Percentiles rank a stretch among this genome's conserved stretches.
Evolutionary conservation across 768 basidiomycete species (phyloP).

Genomic region (Mycena crocata): DNA sequence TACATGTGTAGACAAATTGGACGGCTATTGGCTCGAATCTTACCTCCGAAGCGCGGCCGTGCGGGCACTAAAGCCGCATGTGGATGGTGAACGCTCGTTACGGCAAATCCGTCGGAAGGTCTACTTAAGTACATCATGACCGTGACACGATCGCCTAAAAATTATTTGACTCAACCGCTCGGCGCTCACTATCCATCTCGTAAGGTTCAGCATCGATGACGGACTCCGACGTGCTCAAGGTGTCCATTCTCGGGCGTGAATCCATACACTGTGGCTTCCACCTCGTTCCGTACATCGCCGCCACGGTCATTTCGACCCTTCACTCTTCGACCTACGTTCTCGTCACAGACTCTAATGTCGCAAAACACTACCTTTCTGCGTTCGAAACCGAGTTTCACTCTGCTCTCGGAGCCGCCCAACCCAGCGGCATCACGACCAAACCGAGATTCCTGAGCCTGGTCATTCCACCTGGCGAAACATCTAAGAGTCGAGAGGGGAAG

Average conservation of each 20-base stretch:
- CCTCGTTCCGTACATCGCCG: slow-evolving; percentile 86
- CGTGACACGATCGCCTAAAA: neutral
- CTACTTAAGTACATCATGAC: slow-evolving; percentile 7
- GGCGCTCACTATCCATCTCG: neutral
- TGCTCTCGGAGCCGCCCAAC: slow-evolving; percentile 44
- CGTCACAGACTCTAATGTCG: slow-evolving; percentile 93
- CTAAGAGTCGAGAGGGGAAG: slow-evolving; percentile 92
- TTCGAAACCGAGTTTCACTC: slow-evolving; percentile 76
- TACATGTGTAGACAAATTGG: slow-evolving; percentile 25
- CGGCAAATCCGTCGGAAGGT: neutral
- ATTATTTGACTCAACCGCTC: slow-evolving; percentile 15
- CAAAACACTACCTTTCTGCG: slow-evolving; percentile 76
- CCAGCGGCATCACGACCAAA: slow-evolving; percentile 41
- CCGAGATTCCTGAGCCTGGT: slow-evolving; percentile 82
- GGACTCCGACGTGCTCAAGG: slow-evolving; percentile 73
- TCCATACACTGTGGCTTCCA: slow-evolving; percentile 96
- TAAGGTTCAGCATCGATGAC: slow-evolving; percentile 44
- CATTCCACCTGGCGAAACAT: slow-evolving; percentile 91
- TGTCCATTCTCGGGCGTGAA: slow-evolving; percentile 86
- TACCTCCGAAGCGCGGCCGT: slow-evolving; percentile 18
- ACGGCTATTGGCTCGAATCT: neutral
- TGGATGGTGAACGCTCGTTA: neutral
- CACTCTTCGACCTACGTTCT: slow-evolving; percentile 91
- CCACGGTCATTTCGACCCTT: slow-evolving; percentile 76
- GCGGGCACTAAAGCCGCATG: neutral